Evolutionary conservation across 495 filamentous ascomycete species (phyloP).

Genomic region (Wilcoxina mikolae): DNA sequence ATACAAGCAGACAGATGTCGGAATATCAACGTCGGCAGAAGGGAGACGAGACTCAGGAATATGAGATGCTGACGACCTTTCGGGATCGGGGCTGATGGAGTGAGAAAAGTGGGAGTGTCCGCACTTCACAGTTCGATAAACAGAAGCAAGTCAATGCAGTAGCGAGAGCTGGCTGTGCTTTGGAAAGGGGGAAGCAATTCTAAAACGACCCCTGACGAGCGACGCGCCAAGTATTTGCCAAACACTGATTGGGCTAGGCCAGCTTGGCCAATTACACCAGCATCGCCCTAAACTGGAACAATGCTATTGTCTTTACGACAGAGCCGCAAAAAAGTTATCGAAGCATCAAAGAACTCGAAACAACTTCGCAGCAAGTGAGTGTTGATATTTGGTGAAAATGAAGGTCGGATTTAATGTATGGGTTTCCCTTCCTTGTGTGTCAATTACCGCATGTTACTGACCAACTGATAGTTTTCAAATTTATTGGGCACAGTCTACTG

Average conservation of each 20-base stretch:
- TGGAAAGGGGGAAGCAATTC: not conserved
- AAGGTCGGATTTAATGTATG: constrained; percentile 29
- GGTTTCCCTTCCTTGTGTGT: not conserved
- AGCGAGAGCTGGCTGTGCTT: not conserved
- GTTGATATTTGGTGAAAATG: constrained; percentile 10
- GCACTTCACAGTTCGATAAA: not conserved
- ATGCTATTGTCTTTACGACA: not conserved
- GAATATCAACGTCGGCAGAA: not conserved
- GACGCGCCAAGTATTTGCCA: not conserved
- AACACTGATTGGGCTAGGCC: not conserved
- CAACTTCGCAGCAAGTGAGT: too few species aligned
- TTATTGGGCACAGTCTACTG: constrained; percentile 84
- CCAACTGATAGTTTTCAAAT: constrained; percentile 22
- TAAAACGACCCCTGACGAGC: not conserved
- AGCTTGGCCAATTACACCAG: not conserved
- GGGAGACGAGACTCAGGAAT: not conserved
- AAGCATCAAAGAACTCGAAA: not conserved
- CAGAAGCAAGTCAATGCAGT: constrained; percentile 1
- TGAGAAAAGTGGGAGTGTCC: not conserved
- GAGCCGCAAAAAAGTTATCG: constrained; percentile 4
- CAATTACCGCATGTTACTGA: not conserved
- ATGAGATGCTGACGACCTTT: not conserved
- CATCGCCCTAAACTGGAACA: not conserved
- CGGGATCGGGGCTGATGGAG: not conserved
- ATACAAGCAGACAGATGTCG: too few species aligned